phyloP scores from a whole-genome alignment of 2,329 filamentous ascomycete genomes.

The Clonostachys byssicola region DNA sequence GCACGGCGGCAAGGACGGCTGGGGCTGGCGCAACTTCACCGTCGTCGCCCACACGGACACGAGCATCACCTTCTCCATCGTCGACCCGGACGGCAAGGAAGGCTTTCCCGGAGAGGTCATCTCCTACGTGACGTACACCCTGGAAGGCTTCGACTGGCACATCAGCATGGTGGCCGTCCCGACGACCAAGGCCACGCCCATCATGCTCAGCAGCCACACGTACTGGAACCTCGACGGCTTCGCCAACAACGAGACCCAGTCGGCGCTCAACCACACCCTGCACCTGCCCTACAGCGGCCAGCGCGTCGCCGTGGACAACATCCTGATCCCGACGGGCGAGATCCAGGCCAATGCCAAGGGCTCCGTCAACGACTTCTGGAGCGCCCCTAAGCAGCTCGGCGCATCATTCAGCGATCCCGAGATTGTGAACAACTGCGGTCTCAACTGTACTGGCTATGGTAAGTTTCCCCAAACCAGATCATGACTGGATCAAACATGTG shows the following conservation, averaged over 20 bases:
- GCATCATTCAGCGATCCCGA: slow-evolving; percentile 59
- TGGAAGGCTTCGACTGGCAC: slow-evolving; percentile 64
- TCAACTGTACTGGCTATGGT: slow-evolving; percentile 73
- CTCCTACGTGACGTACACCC: slow-evolving; percentile 69
- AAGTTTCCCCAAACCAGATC: slow-evolving; percentile 21
- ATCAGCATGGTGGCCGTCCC: slow-evolving; percentile 69
- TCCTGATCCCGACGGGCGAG: slow-evolving; percentile 71
- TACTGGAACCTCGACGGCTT: slow-evolving; percentile 87
- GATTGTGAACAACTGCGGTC: slow-evolving; percentile 71
- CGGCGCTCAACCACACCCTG: slow-evolving; percentile 67
- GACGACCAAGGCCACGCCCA: slow-evolving; percentile 72
- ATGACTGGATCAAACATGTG: neutral
- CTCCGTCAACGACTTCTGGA: slow-evolving; percentile 80
- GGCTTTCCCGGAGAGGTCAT: slow-evolving; percentile 78
- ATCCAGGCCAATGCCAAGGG: slow-evolving; percentile 65
- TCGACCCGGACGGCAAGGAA: slow-evolving; percentile 68
- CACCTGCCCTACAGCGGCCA: slow-evolving; percentile 70
- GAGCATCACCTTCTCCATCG: slow-evolving; percentile 72
- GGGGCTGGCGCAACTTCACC: slow-evolving; percentile 77
- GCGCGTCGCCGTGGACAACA: slow-evolving; percentile 64
- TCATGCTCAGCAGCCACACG: slow-evolving; percentile 71
- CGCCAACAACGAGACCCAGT: slow-evolving; percentile 64
- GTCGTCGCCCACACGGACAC: slow-evolving; percentile 62
- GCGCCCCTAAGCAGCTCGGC: slow-evolving; percentile 73
- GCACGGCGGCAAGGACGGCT: slow-evolving; percentile 67